phyloP scores from a whole-genome alignment of 345 rosid genomes.

The Alliaria petiolata region DNA sequence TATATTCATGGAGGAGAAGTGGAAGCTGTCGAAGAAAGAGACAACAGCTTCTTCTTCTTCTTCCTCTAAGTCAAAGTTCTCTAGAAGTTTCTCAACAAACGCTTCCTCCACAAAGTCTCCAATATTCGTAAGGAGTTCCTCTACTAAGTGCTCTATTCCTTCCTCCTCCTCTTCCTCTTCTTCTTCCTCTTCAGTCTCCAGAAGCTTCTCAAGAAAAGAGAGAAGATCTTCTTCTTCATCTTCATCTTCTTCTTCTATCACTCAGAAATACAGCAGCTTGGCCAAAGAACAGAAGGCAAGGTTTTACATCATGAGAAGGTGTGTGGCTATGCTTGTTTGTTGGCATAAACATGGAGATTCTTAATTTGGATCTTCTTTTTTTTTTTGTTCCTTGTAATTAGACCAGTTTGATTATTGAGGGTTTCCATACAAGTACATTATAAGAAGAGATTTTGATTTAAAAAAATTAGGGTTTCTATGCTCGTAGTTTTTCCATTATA shows the following conservation, averaged over 20 bases:
- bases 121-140: conserved; percentile 47
- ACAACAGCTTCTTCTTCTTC: conserved; percentile 36
- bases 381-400: conserved; percentile 31
- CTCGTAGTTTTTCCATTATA: background rate
- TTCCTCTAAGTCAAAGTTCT: conserved; percentile 46
- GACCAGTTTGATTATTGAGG: conserved; percentile 27
- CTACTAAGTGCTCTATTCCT: conserved; percentile 43
- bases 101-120: conserved; percentile 62
- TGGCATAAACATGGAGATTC: conserved; percentile 97
- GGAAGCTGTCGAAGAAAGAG: conserved; percentile 63
- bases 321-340: conserved; percentile 98
- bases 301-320: conserved; percentile 93
- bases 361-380: conserved; percentile 18
- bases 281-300: conserved; percentile 97
- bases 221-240: conserved; percentile 43
- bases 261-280: conserved; percentile 73
- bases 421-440: conserved; percentile 35
- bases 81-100: conserved; percentile 70
- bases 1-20: conserved; percentile 81
- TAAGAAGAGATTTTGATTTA: conserved; percentile 37
- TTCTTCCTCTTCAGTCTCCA: conserved; percentile 55
- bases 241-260: conserved; percentile 42
- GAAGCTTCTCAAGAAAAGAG: conserved; percentile 49
- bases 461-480: conserved; percentile 24
- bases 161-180: conserved; percentile 28